Conservation (phyloP, 2,329 filamentous ascomycete species). For the Phoma sp. region DNA sequence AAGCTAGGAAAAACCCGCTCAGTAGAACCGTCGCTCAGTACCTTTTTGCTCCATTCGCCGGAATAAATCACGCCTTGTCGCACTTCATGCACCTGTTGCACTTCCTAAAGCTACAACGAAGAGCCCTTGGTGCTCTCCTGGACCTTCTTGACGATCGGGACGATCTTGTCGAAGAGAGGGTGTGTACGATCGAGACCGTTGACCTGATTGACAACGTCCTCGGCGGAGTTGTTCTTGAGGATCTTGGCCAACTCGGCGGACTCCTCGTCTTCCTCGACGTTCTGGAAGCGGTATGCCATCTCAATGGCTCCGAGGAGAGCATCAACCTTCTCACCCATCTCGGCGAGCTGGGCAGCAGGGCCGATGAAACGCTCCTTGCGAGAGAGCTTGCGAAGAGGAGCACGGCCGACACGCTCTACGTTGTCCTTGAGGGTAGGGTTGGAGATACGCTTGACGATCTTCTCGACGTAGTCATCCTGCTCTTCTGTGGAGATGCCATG, state of each 20-base stretch:
- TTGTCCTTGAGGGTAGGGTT: conserved; percentile 93
- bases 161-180: conserved; percentile 77
- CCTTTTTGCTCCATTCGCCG: conserved; percentile 19
- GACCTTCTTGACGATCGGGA: conserved; percentile 82
- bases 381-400: conserved; percentile 89
- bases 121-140: conserved; percentile 55
- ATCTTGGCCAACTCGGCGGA: conserved; percentile 85
- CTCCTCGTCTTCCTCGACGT: conserved; percentile 91
- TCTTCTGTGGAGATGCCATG: conserved; percentile 78
- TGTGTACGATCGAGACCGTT: conserved; percentile 80
- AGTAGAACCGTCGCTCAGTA: conserved; percentile 18
- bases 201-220: conserved; percentile 79
- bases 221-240: conserved; percentile 75
- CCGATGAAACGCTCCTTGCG: conserved; percentile 97
- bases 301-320: conserved; percentile 83
- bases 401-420: conserved; percentile 93
- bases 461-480: conserved; percentile 86
- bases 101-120: conserved; percentile 16
- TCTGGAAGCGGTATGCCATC: conserved; percentile 94
- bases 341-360: conserved; percentile 87
- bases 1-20: conserved; percentile 19
- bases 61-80: conserved; percentile 14
- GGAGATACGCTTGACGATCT: conserved; percentile 90
- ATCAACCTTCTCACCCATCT: conserved; percentile 75
- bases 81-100: background rate